Percentiles rank a stretch among this genome's conserved stretches.
Evolutionary conservation across 176 grass and related monocot species (phyloP).

Genomic region (Thinopyrum elongatum): DNA sequence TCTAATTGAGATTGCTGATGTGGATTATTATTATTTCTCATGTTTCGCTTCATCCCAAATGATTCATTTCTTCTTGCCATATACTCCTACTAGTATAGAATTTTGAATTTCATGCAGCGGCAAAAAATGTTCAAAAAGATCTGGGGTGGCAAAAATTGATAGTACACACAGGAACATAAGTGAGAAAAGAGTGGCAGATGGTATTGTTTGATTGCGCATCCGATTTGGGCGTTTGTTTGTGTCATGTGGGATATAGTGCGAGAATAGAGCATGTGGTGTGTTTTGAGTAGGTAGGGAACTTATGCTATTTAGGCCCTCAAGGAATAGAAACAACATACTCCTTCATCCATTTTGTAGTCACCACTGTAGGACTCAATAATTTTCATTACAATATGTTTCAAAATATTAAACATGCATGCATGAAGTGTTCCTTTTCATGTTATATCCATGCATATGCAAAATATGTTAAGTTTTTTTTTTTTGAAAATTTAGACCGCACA

Average conservation of each 20-base stretch:
- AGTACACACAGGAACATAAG: neutral
- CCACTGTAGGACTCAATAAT: too few relatives aligned
- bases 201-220: neutral
- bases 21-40: conserved; percentile 24
- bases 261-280: neutral
- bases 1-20: conserved; percentile 31
- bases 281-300: neutral
- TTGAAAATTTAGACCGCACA: too few relatives aligned
- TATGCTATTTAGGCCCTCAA: neutral
- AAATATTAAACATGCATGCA: neutral
- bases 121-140: too few relatives aligned
- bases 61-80: neutral
- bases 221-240: conserved; percentile 9
- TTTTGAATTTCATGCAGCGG: neutral
- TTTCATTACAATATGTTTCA: neutral
- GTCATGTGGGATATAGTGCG: neutral
- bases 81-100: too few relatives aligned
- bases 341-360: too few relatives aligned
- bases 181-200: neutral
- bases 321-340: too few relatives aligned
- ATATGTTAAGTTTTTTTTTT: too few relatives aligned
- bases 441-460: too few relatives aligned
- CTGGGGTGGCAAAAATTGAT: too few relatives aligned
- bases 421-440: too few relatives aligned
- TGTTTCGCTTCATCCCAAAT: conserved; percentile 13